Percentiles rank a stretch among this genome's conserved stretches.
Evolutionary conservation across 2,329 filamentous ascomycete genomes (phyloP).

Genomic region (Aspergillus ibericus): DNA sequence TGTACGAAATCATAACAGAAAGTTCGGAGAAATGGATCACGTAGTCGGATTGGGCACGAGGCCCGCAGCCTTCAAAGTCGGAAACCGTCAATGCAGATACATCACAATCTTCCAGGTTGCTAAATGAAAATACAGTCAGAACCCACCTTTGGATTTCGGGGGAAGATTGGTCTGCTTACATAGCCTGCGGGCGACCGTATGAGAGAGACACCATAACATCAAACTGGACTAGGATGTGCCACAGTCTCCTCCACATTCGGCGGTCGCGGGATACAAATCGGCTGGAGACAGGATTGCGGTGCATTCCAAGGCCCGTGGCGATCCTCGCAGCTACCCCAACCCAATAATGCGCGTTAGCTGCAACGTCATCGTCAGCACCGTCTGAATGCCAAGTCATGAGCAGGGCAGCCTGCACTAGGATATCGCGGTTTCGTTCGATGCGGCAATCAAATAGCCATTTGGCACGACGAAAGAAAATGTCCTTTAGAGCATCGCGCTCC

Average conservation of each 20-base stretch:
- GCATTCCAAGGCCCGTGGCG: slow-evolving; percentile 58
- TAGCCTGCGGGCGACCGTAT: slow-evolving; percentile 54
- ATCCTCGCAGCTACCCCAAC: slow-evolving; percentile 55
- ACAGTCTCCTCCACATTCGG: slow-evolving; percentile 46
- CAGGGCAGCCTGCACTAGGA: slow-evolving; percentile 56
- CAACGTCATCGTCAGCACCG: slow-evolving; percentile 54
- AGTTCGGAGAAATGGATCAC: slow-evolving; percentile 52
- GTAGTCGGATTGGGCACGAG: slow-evolving; percentile 46
- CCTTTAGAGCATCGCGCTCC: slow-evolving; percentile 48
- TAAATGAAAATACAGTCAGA: slow-evolving; percentile 12
- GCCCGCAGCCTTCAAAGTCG: slow-evolving; percentile 51
- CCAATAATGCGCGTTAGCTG: slow-evolving; percentile 56
- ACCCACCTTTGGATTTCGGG: not conserved
- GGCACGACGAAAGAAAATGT: slow-evolving; percentile 53
- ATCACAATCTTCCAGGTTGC: slow-evolving; percentile 54
- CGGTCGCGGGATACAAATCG: slow-evolving; percentile 43
- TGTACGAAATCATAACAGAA: slow-evolving; percentile 52
- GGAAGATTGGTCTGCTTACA: slow-evolving; percentile 34
- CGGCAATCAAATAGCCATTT: slow-evolving; percentile 56
- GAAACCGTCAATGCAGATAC: slow-evolving; percentile 45
- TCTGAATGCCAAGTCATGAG: slow-evolving; percentile 59
- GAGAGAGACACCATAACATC: slow-evolving; percentile 47
- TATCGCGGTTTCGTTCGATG: slow-evolving; percentile 55
- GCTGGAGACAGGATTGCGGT: slow-evolving; percentile 44
- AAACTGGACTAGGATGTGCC: slow-evolving; percentile 47